phyloP scores from a whole-genome alignment of 2,329 filamentous ascomycete genomes.

The Phialocephala sp. region DNA sequence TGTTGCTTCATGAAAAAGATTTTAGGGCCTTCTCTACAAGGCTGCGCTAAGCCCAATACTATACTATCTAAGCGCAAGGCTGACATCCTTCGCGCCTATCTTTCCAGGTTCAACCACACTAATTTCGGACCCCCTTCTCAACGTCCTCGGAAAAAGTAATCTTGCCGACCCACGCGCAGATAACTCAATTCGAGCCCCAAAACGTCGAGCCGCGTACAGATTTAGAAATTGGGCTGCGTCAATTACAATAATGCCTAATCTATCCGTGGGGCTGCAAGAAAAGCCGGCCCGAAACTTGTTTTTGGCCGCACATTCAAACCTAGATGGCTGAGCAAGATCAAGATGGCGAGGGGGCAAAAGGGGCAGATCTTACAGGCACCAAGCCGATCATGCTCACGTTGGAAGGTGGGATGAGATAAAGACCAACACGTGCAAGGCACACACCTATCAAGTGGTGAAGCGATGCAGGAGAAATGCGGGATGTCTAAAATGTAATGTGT shows the following conservation, averaged over 20 bases:
- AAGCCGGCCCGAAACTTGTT: background rate
- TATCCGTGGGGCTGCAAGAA: background rate
- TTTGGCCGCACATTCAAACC: background rate
- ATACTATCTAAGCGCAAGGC: slow-evolving; percentile 24
- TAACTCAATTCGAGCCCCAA: background rate
- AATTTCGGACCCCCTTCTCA: background rate
- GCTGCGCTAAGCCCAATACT: slow-evolving; percentile 28
- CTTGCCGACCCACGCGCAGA: background rate
- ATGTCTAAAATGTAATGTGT: background rate
- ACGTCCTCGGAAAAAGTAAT: background rate
- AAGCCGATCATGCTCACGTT: background rate
- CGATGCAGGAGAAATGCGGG: background rate
- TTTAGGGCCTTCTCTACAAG: slow-evolving; percentile 33
- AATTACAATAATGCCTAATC: background rate
- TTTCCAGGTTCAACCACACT: background rate
- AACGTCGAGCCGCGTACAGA: background rate
- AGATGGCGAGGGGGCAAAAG: background rate
- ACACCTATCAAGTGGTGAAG: background rate
- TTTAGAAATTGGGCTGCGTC: background rate
- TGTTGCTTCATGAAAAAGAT: slow-evolving; percentile 26
- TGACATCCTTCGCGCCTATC: background rate
- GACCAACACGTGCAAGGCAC: background rate
- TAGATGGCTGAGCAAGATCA: background rate
- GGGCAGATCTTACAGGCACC: background rate
- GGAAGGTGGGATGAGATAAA: no score